These are phyloP conservation scores for Corniculantispora saksenae DNA, from an alignment of 2,329 filamentous ascomycete genomes.

Conservation along the genomic window DNA sequence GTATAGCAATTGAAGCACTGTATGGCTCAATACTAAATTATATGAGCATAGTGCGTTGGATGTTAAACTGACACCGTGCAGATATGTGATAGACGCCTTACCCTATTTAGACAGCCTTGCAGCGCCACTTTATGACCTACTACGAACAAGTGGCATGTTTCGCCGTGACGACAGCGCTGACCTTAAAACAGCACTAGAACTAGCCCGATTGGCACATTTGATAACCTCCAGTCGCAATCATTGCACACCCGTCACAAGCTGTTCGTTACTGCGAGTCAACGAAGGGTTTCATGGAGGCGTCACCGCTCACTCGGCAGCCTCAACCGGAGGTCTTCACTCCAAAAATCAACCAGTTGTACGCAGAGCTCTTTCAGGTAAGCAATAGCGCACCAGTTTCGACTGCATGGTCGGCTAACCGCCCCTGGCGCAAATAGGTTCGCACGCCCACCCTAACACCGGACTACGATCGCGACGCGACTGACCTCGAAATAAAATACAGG, in stretches of 20 bases:
- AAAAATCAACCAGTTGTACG: constrained; percentile 90
- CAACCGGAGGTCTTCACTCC: constrained; percentile 89
- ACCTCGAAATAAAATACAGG: constrained; percentile 42
- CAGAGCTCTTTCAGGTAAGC: constrained; percentile 74
- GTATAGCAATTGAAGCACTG: no score
- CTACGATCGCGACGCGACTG: constrained; percentile 29
- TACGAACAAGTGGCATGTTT: background rate
- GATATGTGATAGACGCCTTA: no score
- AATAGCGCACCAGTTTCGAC: constrained; percentile 15
- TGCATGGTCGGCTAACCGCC: background rate
- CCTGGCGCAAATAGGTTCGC: constrained; percentile 10
- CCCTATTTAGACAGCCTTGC: background rate
- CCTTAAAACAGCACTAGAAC: background rate
- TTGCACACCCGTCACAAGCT: constrained; percentile 5
- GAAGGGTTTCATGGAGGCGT: constrained; percentile 69
- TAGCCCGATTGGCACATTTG: constrained; percentile 4
- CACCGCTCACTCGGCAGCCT: constrained; percentile 89
- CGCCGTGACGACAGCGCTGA: background rate
- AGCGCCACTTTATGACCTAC: background rate
- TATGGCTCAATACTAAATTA: no score
- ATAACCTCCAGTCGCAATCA: background rate
- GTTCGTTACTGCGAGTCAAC: constrained; percentile 6
- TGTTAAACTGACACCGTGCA: no score
- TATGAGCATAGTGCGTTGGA: no score
- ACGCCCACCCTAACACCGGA: constrained; percentile 18